Percentiles rank a stretch among this genome's conserved stretches.
These are phyloP conservation scores for Saturnispora kantuleensis DNA, from an alignment of 805 yeast species.

Conservation along the genomic window DNA sequence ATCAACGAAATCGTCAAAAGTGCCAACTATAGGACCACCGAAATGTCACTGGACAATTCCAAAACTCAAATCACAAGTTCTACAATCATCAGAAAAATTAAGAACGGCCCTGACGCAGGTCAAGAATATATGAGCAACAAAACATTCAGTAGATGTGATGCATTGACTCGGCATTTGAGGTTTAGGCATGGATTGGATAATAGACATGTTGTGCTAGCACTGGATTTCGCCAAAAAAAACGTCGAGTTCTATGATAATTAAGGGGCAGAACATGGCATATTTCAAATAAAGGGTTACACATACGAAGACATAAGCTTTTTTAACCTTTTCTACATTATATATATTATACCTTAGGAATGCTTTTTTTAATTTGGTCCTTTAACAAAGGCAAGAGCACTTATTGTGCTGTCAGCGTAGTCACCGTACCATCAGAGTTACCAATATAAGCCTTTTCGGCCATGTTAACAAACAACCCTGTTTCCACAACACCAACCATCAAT, in stretches of 20 bases:
- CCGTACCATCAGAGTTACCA: slow-evolving; percentile 70
- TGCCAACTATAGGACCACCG: slow-evolving; percentile 19
- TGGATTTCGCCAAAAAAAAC: slow-evolving; percentile 67
- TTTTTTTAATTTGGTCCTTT: background rate
- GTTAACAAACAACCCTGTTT: slow-evolving; percentile 79
- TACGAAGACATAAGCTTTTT: background rate
- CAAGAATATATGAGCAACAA: slow-evolving; percentile 32
- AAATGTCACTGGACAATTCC: slow-evolving; percentile 23
- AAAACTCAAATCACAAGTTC: slow-evolving; percentile 23
- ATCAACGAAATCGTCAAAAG: slow-evolving; percentile 35
- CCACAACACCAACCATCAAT: slow-evolving; percentile 84
- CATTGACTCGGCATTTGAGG: slow-evolving; percentile 85
- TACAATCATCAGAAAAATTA: slow-evolving; percentile 31
- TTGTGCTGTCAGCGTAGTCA: slow-evolving; percentile 30
- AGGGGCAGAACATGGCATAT: background rate
- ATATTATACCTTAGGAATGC: background rate
- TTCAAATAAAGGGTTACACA: background rate
- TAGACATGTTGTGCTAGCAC: slow-evolving; percentile 56
- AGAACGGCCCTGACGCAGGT: slow-evolving; percentile 17
- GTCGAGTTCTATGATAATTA: slow-evolving; percentile 44
- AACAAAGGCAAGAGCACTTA: background rate
- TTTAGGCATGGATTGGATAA: slow-evolving; percentile 76
- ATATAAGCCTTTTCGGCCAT: slow-evolving; percentile 78
- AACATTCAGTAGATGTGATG: slow-evolving; percentile 90
- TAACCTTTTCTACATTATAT: slow-evolving; percentile 1